phyloP scores from a whole-genome alignment of 108 stramenopile genomes.

The Skeletonema tropicum region DNA sequence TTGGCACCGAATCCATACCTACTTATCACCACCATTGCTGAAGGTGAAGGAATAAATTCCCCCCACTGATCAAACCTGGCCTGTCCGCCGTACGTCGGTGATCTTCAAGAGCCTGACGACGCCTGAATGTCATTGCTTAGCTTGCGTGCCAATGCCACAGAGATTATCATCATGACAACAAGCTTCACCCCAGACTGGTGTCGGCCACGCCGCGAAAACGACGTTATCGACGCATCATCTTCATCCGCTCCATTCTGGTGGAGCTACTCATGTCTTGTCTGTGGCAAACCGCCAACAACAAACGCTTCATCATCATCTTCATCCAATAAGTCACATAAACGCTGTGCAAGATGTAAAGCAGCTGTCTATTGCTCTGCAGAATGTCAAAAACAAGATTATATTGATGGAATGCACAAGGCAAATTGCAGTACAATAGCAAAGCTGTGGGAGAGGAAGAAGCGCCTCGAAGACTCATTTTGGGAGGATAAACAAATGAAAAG shows the following conservation, averaged over 20 bases:
- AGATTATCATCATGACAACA: not conserved
- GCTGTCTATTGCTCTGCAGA: constrained; percentile 38
- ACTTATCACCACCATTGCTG: no score
- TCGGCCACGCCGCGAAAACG: constrained; percentile 29
- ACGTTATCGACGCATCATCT: constrained; percentile 10
- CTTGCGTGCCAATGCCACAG: no score
- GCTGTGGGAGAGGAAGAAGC: constrained; percentile 33
- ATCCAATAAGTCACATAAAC: constrained; percentile 10
- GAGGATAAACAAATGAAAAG: not conserved
- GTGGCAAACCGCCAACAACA: constrained; percentile 17
- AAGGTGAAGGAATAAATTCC: no score
- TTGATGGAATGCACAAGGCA: constrained; percentile 26
- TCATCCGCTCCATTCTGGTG: constrained; percentile 18
- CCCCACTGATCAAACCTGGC: no score
- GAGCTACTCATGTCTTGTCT: constrained; percentile 42
- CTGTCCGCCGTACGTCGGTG: no score
- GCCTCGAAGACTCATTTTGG: constrained; percentile 23
- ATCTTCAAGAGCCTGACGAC: no score
- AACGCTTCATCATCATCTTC: not conserved
- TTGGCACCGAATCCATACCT: no score
- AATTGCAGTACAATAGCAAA: constrained; percentile 23
- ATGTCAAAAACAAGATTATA: constrained; percentile 36
- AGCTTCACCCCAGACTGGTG: constrained; percentile 39
- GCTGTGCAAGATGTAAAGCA: constrained; percentile 37
- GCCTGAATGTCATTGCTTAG: no score